Evolutionary conservation across 2,329 filamentous ascomycete species (phyloP).

Genomic region (Neofusicoccum parvum): DNA sequence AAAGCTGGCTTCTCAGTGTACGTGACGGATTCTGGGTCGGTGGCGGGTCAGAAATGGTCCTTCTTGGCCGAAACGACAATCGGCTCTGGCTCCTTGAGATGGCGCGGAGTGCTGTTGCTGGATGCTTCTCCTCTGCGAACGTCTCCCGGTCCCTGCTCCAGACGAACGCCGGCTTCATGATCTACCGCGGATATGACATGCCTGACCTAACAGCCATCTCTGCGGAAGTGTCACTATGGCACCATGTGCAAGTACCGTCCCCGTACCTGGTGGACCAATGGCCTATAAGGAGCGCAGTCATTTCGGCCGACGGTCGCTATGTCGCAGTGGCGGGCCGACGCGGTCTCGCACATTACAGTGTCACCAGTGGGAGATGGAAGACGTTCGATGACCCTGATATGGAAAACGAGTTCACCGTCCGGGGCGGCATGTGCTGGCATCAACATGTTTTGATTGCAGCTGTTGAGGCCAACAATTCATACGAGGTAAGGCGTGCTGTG

Average conservation of each 20-base stretch:
- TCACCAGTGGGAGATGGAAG: constrained; percentile 93
- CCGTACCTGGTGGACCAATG: constrained; percentile 88
- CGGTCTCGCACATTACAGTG: constrained; percentile 92
- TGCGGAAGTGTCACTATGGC: constrained; percentile 92
- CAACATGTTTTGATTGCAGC: constrained; percentile 92
- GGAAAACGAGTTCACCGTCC: constrained; percentile 89
- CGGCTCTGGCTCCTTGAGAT: constrained; percentile 87
- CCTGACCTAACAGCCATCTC: constrained; percentile 90
- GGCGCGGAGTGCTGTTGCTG: constrained; percentile 88
- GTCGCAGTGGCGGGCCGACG: constrained; percentile 92
- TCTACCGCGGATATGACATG: constrained; percentile 91
- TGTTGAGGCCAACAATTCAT: constrained; percentile 80
- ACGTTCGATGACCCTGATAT: constrained; percentile 79
- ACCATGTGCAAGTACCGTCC: constrained; percentile 82
- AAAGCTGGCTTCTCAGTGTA: constrained; percentile 83
- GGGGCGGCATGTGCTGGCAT: constrained; percentile 98
- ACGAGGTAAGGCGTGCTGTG: constrained; percentile 58
- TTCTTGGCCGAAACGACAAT: constrained; percentile 71
- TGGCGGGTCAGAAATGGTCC: constrained; percentile 80
- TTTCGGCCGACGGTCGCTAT: constrained; percentile 91
- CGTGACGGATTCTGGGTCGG: constrained; percentile 82
- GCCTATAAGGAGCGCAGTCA: constrained; percentile 84
- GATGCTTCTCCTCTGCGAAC: constrained; percentile 89
- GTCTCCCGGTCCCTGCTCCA: constrained; percentile 86
- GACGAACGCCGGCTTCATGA: constrained; percentile 83